Base-by-base conservation (phyloP, 202 grass and related monocot species). In the Saccharum hybrid region DNA sequence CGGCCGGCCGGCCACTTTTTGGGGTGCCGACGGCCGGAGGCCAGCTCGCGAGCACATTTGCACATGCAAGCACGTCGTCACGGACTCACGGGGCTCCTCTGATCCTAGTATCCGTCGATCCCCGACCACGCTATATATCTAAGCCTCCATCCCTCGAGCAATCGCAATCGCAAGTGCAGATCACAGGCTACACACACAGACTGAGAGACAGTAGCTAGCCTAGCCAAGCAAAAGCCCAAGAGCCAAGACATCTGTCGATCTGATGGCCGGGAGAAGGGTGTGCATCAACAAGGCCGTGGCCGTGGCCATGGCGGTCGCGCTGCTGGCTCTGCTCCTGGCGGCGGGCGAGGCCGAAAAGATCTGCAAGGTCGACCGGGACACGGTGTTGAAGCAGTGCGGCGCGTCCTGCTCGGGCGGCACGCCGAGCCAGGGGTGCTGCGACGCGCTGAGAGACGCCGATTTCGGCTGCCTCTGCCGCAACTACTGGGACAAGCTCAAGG, bases 261-360 rank as follows among this genome's bases (percentile, higher is more conserved):
- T 10, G 1, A 68, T 69, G 71, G 81, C 71, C 43, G 81, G 43
- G 13, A 74, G 18, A 61, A 83, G 51, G 56, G 56, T 1, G 6
- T 7, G 43, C 43, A 51, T 4, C 39, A 9, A 4, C 30, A 16
- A 5, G 8, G 18, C 30, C 18, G 41, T 26, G 5, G 71, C n/a
- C 18, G 16, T 46, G 3, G 75, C 67, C 38, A 5, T 30, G 56
- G 56, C 8, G 21, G 52, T 19, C 0, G 52, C 40, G 31, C 18
- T 83, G 60, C 8, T 83, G n/a, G 16, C 45, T 0, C 14, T 37
- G 15, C 45, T 68, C 31, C 1, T 30, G 12, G 43, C 2, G 61
- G 46, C 70, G 41, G 31, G 57, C 4, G 34, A 46, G 8, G 43
- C 70, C 16, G 23, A 19, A 12, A 2, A 51, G 4, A 11, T 0